These are phyloP conservation scores for Camelina hispida DNA, from an alignment of 345 rosid species.

Conservation along the genomic window DNA sequence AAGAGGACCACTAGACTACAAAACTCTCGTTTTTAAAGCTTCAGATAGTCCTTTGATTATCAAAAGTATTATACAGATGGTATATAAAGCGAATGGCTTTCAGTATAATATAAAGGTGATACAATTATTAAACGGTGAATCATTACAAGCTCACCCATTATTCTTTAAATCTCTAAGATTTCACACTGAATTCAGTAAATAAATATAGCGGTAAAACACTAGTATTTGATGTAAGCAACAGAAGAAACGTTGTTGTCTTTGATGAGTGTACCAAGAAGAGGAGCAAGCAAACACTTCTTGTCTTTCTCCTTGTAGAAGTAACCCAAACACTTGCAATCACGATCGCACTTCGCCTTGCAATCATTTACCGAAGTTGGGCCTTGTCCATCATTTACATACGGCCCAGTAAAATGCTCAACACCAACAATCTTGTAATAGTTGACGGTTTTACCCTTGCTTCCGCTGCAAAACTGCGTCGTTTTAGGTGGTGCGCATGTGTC, in stretches of 20 bases:
- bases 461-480: constrained; percentile 31
- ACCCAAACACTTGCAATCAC: constrained; percentile 67
- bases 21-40: background rate
- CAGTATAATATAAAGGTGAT: background rate
- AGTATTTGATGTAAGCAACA: constrained; percentile 44
- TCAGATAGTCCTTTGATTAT: background rate
- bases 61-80: background rate
- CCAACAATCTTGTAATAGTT: constrained; percentile 49
- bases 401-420: constrained; percentile 57
- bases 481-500: constrained; percentile 44
- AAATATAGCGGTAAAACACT: background rate
- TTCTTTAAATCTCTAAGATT: constrained; percentile 3
- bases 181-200: background rate
- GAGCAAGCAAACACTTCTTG: constrained; percentile 52
- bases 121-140: background rate
- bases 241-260: constrained; percentile 37
- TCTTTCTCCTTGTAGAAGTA: constrained; percentile 56
- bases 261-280: constrained; percentile 41
- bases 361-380: constrained; percentile 44
- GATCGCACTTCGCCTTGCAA: constrained; percentile 54
- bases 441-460: constrained; percentile 26
- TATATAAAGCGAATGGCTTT: background rate
- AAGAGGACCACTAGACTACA: background rate
- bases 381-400: constrained; percentile 51
- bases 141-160: constrained; percentile 6